Evolutionary conservation across 139 green algal species (phyloP), one percentile per base, ranked within the genome.

Genomic region (Ulvella scutata): DNA sequence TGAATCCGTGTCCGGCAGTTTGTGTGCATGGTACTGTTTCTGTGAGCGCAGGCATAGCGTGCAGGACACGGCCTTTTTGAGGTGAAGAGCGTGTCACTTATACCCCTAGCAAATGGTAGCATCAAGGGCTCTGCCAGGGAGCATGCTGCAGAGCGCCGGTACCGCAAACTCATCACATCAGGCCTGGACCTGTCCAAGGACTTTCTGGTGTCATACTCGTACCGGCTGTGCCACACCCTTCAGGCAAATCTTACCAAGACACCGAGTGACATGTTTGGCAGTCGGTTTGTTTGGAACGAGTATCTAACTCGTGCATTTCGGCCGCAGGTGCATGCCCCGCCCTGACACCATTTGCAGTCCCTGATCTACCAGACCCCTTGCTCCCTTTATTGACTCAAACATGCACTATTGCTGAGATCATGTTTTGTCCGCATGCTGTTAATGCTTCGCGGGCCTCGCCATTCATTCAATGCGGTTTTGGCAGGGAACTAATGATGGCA

Each of bases 141-240:
- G 26, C 72, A 73, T 33, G 20, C 37, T 20, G 67, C 51, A 4
- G 81, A 86, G 80, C 72, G 75, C 40, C 81, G 87, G 26, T 91
- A 92, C 79, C 85, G 87, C 23, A 91, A 91, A 79, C 38, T 85
- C 38, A 80, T 96, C 73, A 83, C 97, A 33, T 85, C 83, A 67
- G 89, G 87, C 4, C 84, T 98, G 43, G 88, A 95, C 80, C 84
- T 97, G 2, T 94, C 87, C 39, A 92, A 88, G 44, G 87, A 94
- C 75, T 98, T 98, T 76, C 97, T 93, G 82, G 98, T 95, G 83
- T 87, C 75, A 37, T 94, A 94, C 82, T 92, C 87, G 43, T 97
- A 93, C 81, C 79, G 80, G 39, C 77, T 97, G 4, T 85, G 81
- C 23, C 39, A 75, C 43, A 94, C 88, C 9, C 79, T 94, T 76